Base-by-base conservation (phyloP, 2,329 filamentous ascomycete genomes). In the Hypoxylon sp. region DNA sequence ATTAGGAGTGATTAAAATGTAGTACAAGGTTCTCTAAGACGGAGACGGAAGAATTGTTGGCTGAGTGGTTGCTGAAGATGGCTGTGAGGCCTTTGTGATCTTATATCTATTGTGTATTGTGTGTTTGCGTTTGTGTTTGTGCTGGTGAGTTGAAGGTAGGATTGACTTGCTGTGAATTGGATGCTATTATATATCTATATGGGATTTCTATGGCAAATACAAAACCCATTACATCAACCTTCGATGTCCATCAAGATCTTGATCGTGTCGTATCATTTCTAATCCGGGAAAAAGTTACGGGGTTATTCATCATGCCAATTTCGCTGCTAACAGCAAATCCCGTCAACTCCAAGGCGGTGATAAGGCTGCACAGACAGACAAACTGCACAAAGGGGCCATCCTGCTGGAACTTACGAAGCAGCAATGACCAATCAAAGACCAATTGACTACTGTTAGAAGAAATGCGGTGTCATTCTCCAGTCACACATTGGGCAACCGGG, bases 71-170 rank as follows among this genome's bases (percentile, higher is more conserved):
- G 28, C 20, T 26, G 37, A 41, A 41, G 37, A 41, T 41, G 37
- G 8, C 32, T 17, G 37, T 41, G 37, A 41, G 37, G 17, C 15
- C 6, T 6, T 17, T 19, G 37, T 17, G 32, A 11, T 30, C n/a
- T 59, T n/a, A 15, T 28, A 22, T 19, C 6, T 43, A 13, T 32
- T 15, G 28, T 32, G 6, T 54, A 11, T 51, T 47, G 2, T 15
- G 24, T 48, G 39, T 49, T 19, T 48, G 43, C 22, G 44, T 43
- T 47, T 41, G 37, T 62, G 37, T 37, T 44, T 51, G 34, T 47
- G 8, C n/a, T 20, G 13, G 15, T 30, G 28, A 50, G 30, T 39
- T 39, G 11, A 13, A 39, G 13, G 5, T 19, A 6, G n/a, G n/a
- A 41, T 41, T n/a, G 15, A 41, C 37, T 10, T 41, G 17, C 37